Evolutionary conservation across 352 stramenopile species (phyloP).

Genomic region (Thalassiosira delicatula): DNA sequence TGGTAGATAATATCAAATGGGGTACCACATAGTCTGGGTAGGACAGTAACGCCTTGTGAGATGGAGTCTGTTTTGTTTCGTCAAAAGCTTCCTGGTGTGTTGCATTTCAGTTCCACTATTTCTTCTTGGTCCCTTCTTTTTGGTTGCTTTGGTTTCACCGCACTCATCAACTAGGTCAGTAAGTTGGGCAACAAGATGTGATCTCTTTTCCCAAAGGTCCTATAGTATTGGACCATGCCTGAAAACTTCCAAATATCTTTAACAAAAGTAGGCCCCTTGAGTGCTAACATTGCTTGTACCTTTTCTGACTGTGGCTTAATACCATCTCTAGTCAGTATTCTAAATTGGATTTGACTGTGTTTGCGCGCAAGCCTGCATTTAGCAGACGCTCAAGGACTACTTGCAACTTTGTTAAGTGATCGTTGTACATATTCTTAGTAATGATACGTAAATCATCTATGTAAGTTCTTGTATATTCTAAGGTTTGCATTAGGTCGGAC

Average conservation of each 20-base stretch:
- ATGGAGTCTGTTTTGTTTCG: background rate
- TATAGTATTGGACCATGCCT: background rate
- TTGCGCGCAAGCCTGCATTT: background rate
- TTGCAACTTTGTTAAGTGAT: background rate
- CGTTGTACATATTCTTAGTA: background rate
- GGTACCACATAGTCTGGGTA: background rate
- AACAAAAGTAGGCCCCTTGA: background rate
- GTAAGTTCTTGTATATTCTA: conserved; percentile 23
- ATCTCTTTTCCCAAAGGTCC: background rate
- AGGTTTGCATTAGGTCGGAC: conserved; percentile 29
- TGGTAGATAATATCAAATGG: conserved; percentile 42
- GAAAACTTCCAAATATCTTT: background rate
- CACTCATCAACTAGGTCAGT: background rate
- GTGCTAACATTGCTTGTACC: background rate
- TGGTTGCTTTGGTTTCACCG: background rate
- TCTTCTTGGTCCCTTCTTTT: background rate
- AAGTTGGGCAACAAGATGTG: background rate
- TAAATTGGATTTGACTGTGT: background rate
- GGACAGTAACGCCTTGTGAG: background rate
- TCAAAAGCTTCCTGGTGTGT: background rate
- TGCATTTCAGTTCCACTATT: background rate
- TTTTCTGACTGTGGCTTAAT: background rate
- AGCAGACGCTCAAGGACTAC: background rate
- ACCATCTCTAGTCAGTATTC: background rate
- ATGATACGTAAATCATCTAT: background rate